A percentile compares a stretch with the other conserved stretches of the same genome.
These are phyloP conservation scores for Stephanodiscus triporus DNA, from an alignment of 108 stramenopile species.

Conservation along the genomic window DNA sequence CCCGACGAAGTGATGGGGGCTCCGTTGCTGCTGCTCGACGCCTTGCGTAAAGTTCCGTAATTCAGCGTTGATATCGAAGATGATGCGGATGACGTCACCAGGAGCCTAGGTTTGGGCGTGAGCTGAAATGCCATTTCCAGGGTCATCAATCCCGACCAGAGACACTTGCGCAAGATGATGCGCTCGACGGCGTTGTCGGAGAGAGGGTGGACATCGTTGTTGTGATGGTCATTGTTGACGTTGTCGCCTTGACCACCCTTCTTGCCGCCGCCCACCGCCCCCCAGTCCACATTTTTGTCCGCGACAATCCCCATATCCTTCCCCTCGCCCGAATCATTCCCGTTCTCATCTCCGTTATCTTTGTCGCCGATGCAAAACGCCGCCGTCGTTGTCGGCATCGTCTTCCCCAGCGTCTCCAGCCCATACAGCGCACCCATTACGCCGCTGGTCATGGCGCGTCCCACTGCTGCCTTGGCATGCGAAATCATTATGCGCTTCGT, in stretches of 20 bases:
- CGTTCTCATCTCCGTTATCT: background rate
- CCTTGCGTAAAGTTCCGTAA: background rate
- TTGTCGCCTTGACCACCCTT: background rate
- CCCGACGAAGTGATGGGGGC: background rate
- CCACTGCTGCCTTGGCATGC: constrained; percentile 46
- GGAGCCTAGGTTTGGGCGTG: constrained; percentile 12
- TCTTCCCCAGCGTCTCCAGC: constrained; percentile 37
- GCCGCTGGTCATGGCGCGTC: constrained; percentile 39
- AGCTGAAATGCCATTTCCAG: constrained; percentile 25
- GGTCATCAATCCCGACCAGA: constrained; percentile 17
- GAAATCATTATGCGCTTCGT: constrained; percentile 20
- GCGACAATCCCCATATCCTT: background rate
- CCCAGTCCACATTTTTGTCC: background rate
- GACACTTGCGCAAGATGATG: constrained; percentile 11
- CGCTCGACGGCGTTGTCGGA: constrained; percentile 3
- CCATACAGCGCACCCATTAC: constrained; percentile 43
- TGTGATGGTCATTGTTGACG: background rate
- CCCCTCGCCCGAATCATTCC: background rate
- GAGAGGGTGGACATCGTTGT: background rate
- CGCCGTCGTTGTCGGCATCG: constrained; percentile 7
- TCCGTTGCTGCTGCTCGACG: background rate
- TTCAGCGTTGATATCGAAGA: constrained; percentile 6
- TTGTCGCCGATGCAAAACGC: background rate
- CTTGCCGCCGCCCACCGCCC: background rate
- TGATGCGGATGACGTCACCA: constrained; percentile 1